These are phyloP conservation scores for Apostasia ramifera DNA, from an alignment of 106 monocot genomes.

Conservation along the genomic window DNA sequence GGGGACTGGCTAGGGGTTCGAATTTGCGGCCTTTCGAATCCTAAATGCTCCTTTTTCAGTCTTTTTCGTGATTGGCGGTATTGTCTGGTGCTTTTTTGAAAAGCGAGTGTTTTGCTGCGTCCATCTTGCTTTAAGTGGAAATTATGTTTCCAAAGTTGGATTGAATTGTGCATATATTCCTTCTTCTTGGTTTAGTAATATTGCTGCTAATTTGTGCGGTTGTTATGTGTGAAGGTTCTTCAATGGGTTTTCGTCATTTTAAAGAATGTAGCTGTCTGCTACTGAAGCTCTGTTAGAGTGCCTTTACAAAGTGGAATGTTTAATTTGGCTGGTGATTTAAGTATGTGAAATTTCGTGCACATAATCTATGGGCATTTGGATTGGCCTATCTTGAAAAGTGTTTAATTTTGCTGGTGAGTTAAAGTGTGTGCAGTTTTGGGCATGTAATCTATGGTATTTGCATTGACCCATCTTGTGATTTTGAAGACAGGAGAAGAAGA, in stretches of 20 bases:
- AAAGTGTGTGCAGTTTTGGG: too few relatives aligned
- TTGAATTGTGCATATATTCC: constrained; percentile 1
- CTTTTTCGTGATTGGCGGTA: neutral
- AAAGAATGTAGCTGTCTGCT: constrained; percentile 1
- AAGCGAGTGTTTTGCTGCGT: neutral
- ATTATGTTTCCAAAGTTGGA: neutral
- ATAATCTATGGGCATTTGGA: too few relatives aligned
- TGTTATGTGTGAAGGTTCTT: neutral
- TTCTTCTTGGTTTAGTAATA: neutral
- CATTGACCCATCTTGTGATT: neutral
- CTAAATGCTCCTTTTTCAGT: neutral
- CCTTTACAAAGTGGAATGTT: neutral
- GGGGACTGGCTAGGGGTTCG: neutral
- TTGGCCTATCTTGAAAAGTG: neutral
- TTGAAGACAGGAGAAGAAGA: neutral
- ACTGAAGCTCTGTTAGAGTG: neutral
- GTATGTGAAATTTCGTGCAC: too few relatives aligned
- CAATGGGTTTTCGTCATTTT: neutral
- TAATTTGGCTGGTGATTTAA: too few relatives aligned
- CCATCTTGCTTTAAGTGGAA: neutral
- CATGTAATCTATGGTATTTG: neutral
- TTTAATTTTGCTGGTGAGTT: constrained; percentile 4
- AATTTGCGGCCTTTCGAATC: neutral
- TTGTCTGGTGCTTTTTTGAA: neutral
- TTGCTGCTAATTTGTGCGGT: neutral